Conservation (phyloP, 2,329 filamentous ascomycete genomes). For the Paraphoma chrysanthemicola region DNA sequence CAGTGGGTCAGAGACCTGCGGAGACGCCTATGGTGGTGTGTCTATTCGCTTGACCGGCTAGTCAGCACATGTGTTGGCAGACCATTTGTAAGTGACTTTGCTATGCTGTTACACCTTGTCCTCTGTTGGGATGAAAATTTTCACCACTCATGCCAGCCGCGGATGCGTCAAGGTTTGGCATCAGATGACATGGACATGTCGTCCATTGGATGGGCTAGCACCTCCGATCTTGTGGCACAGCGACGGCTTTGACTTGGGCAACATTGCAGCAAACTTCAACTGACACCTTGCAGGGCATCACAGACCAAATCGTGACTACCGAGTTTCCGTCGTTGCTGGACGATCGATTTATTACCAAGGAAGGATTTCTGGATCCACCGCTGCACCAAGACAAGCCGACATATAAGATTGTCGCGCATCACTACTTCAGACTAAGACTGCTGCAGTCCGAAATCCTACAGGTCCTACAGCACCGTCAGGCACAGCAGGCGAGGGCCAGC, state of each 20-base stretch:
- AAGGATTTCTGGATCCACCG: constrained; percentile 71
- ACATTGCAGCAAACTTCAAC: constrained; percentile 1
- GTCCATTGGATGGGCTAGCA: too few relatives aligned
- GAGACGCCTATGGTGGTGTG: constrained; percentile 93
- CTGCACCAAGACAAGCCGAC: constrained; percentile 69
- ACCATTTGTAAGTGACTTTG: constrained; percentile 67
- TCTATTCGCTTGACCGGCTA: constrained; percentile 92
- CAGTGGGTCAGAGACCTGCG: constrained; percentile 88
- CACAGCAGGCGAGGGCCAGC: constrained; percentile 74
- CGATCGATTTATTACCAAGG: constrained; percentile 83
- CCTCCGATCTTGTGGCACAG: neutral
- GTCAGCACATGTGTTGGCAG: constrained; percentile 93
- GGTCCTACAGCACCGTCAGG: constrained; percentile 90
- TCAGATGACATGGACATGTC: too few relatives aligned
- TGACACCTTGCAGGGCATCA: constrained; percentile 63
- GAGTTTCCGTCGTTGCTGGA: constrained; percentile 91
- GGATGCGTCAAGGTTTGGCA: neutral
- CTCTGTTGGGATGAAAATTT: neutral
- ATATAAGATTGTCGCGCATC: constrained; percentile 89
- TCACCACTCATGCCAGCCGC: neutral
- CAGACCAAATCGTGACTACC: constrained; percentile 95
- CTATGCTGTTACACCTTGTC: neutral
- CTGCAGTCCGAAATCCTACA: constrained; percentile 95
- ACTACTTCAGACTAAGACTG: constrained; percentile 88
- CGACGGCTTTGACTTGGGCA: neutral